Evolutionary conservation across 2,329 filamentous ascomycete genomes (phyloP).

Genomic region (Fusarium transvaalense): DNA sequence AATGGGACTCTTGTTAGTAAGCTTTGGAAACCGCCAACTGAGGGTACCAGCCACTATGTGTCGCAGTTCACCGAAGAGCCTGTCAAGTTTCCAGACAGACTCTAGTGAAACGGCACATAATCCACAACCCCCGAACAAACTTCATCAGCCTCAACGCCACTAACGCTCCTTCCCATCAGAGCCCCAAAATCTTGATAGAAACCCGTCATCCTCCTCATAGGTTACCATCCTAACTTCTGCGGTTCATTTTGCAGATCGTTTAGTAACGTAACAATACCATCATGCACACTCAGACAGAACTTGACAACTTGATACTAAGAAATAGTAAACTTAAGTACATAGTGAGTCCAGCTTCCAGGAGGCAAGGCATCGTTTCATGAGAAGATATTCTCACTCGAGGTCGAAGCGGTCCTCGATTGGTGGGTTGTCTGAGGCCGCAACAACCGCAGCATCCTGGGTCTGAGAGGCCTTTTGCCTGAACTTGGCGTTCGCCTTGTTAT

Average conservation of each 20-base stretch:
- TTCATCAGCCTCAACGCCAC: not conserved
- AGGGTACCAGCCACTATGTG: not conserved
- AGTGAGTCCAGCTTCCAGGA: no score
- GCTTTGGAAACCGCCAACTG: no score
- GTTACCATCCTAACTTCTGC: not conserved
- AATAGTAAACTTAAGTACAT: no score
- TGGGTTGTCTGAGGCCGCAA: no score
- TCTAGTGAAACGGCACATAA: not conserved
- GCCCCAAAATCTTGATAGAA: not conserved
- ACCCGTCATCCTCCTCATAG: not conserved
- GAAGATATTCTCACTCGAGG: no score
- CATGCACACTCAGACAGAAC: not conserved
- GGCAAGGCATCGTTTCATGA: no score
- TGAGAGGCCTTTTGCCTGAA: no score
- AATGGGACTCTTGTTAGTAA: no score
- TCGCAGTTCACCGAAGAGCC: not conserved
- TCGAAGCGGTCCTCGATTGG: no score
- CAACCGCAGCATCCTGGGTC: no score
- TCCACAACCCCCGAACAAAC: not conserved
- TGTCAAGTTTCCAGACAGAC: not conserved
- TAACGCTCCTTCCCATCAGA: not conserved
- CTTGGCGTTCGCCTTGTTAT: no score
- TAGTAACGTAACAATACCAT: not conserved
- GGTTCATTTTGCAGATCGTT: not conserved
- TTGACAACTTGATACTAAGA: no score